Evolutionary conservation across 345 rosid genomes (phyloP).

Genomic region (Orychophragmus violaceus): DNA sequence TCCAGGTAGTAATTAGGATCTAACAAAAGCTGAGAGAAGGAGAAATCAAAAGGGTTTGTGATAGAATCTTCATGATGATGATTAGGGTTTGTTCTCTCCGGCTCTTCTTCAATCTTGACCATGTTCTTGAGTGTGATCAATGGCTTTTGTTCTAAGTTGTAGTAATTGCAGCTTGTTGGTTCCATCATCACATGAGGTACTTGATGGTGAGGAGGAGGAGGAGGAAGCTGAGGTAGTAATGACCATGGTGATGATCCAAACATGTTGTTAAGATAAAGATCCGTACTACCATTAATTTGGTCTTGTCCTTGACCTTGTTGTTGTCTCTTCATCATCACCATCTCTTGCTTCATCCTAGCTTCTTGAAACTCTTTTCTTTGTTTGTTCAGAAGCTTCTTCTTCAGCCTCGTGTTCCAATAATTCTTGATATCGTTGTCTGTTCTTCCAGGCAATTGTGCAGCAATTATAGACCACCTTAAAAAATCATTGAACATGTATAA

Average conservation of each 20-base stretch:
- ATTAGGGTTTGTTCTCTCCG: slow-evolving; percentile 15
- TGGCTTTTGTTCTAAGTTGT: slow-evolving; percentile 23
- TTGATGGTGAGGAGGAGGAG: slow-evolving; percentile 17
- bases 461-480: slow-evolving; percentile 75
- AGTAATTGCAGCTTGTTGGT: slow-evolving; percentile 21
- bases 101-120: slow-evolving; percentile 28
- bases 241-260: slow-evolving; percentile 41
- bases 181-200: slow-evolving; percentile 24
- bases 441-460: slow-evolving; percentile 76
- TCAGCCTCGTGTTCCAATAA: slow-evolving; percentile 78
- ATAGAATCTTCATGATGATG: slow-evolving; percentile 20
- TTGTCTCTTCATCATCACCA: slow-evolving; percentile 38
- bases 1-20: slow-evolving; percentile 27
- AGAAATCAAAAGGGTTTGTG: slow-evolving; percentile 30
- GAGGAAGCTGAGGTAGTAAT: slow-evolving; percentile 30
- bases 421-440: slow-evolving; percentile 80
- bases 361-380: slow-evolving; percentile 49
- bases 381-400: slow-evolving; percentile 68
- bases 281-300: slow-evolving; percentile 23
- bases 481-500: background rate
- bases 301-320: slow-evolving; percentile 19
- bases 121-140: slow-evolving; percentile 23
- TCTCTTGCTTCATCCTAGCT: slow-evolving; percentile 43
- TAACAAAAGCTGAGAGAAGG: slow-evolving; percentile 31
- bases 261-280: slow-evolving; percentile 29